A percentile compares a stretch with the other conserved stretches of the same genome.
Conservation (phyloP, 257 asterid genomes). For the Solanum raphanifolium region DNA sequence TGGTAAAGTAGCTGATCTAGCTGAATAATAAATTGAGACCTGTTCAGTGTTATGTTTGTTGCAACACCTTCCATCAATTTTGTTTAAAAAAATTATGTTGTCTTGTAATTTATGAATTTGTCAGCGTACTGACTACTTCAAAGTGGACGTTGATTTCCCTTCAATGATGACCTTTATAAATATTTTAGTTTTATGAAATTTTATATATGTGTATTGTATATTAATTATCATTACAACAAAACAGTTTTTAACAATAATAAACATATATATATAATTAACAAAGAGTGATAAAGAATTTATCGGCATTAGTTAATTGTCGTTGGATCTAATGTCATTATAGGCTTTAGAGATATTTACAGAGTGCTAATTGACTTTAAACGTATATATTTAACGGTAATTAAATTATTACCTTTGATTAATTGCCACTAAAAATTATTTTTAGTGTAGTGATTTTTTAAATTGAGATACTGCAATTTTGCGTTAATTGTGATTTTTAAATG, state of each 20-base stretch:
- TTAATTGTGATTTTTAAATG: background rate
- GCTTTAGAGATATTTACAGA: no score
- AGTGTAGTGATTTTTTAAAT: background rate
- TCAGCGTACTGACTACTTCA: background rate
- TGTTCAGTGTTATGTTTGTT: background rate
- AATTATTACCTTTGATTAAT: no score
- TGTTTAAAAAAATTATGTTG: background rate
- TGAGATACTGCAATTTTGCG: background rate
- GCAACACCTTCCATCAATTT: background rate
- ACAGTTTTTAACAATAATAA: no score
- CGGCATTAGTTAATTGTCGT: background rate
- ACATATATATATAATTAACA: no score
- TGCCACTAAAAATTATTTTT: background rate
- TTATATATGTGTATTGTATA: background rate
- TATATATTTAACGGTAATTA: background rate
- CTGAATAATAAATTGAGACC: background rate
- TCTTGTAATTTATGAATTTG: background rate
- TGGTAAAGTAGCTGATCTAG: background rate
- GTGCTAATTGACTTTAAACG: background rate
- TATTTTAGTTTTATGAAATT: background rate
- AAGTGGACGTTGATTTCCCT: background rate
- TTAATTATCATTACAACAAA: no score
- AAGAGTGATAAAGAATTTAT: fast-evolving
- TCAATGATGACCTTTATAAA: background rate
- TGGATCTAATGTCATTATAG: no score